Conservation (phyloP, 176 grass and related monocot genomes). For the Hyparrhenia diplandra region DNA sequence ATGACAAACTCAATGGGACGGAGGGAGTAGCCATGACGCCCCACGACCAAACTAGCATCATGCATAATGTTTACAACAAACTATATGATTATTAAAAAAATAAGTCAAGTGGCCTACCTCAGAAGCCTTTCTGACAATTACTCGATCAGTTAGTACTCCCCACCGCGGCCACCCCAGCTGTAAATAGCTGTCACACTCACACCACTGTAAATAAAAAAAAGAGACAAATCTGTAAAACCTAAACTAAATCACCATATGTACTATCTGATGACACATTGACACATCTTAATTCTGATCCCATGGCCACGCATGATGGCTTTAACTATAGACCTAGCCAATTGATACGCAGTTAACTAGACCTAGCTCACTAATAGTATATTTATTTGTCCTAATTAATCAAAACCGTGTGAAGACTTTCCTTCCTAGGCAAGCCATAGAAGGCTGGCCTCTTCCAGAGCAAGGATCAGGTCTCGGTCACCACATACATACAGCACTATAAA, state of each 20-base stretch:
- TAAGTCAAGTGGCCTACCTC: background rate
- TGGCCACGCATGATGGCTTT: background rate
- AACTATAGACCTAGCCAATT: background rate
- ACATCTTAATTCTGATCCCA: background rate
- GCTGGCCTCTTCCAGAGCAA: background rate
- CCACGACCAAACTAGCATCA: no score
- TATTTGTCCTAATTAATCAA: background rate
- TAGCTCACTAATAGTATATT: background rate
- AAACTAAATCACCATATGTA: background rate
- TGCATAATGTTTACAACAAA: background rate
- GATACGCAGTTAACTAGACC: background rate
- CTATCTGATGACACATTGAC: background rate
- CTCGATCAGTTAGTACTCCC: background rate
- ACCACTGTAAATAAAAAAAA: background rate
- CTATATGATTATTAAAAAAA: background rate
- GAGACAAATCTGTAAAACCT: background rate
- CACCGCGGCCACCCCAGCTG: background rate
- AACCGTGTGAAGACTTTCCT: constrained; percentile 40
- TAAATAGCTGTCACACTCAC: constrained; percentile 13
- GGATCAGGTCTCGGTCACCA: background rate
- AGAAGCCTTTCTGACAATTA: constrained; percentile 21
- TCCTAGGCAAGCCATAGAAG: constrained; percentile 26
- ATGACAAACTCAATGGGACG: no score
- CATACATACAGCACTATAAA: constrained; percentile 43
- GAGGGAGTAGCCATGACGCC: no score